These are phyloP conservation scores for Russula abietina DNA, from an alignment of 768 basidiomycete species.

Conservation along the genomic window DNA sequence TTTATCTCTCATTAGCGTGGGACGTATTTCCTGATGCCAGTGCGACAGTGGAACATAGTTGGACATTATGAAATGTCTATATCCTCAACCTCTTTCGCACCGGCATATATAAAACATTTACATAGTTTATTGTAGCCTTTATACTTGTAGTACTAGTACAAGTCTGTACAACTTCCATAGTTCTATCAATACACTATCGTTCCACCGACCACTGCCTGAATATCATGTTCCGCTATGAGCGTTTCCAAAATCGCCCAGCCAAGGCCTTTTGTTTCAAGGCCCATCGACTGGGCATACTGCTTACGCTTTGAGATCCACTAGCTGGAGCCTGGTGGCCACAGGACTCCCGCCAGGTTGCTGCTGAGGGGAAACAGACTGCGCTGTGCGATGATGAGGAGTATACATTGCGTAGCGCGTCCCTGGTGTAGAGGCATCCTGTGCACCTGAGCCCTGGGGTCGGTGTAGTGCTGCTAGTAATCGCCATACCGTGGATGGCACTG, in stretches of 20 bases:
- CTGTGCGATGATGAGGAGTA: slow-evolving; percentile 61
- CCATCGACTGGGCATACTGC: slow-evolving; percentile 61
- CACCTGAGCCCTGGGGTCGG: slow-evolving; percentile 14
- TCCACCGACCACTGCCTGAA: too few species aligned
- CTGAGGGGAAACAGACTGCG: slow-evolving; percentile 37
- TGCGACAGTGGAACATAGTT: too few species aligned
- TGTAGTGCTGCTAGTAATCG: slow-evolving; percentile 26
- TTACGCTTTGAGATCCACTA: slow-evolving; percentile 69
- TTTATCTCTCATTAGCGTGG: too few species aligned
- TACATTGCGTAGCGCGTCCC: slow-evolving; percentile 64
- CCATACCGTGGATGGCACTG: too few species aligned
- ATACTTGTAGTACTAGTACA: too few species aligned
- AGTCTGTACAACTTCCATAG: too few species aligned
- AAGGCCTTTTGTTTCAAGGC: slow-evolving; percentile 54
- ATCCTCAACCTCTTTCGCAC: too few species aligned
- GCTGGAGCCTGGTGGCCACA: slow-evolving; percentile 61
- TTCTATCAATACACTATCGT: too few species aligned
- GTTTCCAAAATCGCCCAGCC: slow-evolving; percentile 79
- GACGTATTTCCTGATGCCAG: too few species aligned
- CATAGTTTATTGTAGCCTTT: too few species aligned
- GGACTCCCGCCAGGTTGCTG: slow-evolving; percentile 45
- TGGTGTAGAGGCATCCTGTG: slow-evolving; percentile 22
- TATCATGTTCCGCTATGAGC: slow-evolving; percentile 49
- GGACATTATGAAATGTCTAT: too few species aligned
- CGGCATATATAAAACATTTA: too few species aligned